Base-by-base conservation (phyloP, 306 rosid genomes). In the Cucumis cinereus region DNA sequence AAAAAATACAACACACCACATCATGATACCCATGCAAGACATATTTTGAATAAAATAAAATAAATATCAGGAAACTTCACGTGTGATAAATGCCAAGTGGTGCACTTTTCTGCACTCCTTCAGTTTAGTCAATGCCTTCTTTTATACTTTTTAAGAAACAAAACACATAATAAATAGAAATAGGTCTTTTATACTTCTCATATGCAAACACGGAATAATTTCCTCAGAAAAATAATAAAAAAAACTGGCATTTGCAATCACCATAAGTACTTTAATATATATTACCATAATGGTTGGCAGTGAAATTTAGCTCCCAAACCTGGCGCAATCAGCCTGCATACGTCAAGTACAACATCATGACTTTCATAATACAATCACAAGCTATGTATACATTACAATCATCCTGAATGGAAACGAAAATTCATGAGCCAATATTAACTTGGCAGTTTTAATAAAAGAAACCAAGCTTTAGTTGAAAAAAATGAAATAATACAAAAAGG, bases 291-390 rank as follows among this genome's bases (percentile, higher is more conserved):
- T 70, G 75, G 55, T 13, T 24, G 2, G 57, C 58, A 24, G 41
- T 23, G 41, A 47, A 24, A 47, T 47, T 24, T 40, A 70, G 41
- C 75, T 70, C 75, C 58, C 57, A 70, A 70, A 70, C 75, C 75
- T 26, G 58, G 30, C 20, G 22, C 75, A 26, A 70, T 41, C 41
- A 70, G 15, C 43, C 75, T 70, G 41, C 75, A 47, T 47, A 70
- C 23, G 10, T 45, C 41, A 70, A 47, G 75, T 47, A 45, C 58
- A 69, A 70, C 58, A 70, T 45, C 16, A 2, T 28, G n/a, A 62
- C 19, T 62, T 33, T 62, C 22, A 62, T 17, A 16, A n/a, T 33
- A 33, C 43, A 2, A 9, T 62, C 69, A 62, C 43, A 15, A 14
- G 69, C 45, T 33, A 61, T 14, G 35, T 28, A 33, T 62, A 14